phyloP scores from a whole-genome alignment of 129 eudicot genomes.

The Flaveria trinervia region DNA sequence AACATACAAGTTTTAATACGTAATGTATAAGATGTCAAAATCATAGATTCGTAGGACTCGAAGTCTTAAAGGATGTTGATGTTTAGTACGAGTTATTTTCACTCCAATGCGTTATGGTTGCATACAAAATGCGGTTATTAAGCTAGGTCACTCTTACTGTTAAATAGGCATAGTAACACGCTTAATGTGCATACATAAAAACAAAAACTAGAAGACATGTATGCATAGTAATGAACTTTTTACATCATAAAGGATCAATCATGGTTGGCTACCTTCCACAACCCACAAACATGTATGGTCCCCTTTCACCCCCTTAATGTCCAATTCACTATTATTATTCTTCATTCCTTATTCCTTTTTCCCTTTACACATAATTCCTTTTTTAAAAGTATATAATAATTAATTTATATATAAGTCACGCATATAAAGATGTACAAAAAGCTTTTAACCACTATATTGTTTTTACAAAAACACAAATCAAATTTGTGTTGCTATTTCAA shows the following conservation, averaged over 20 bases:
- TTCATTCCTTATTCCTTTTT: conserved; percentile 19
- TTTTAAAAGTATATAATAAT: not conserved
- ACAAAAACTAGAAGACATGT: conserved; percentile 28
- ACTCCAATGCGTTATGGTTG: not conserved
- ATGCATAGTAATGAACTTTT: conserved; percentile 29
- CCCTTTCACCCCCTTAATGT: conserved; percentile 25
- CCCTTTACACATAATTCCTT: conserved; percentile 36
- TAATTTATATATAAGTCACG: not conserved
- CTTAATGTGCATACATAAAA: not conserved
- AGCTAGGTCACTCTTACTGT: not conserved
- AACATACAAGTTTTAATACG: conserved; percentile 13
- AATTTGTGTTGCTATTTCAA: not conserved
- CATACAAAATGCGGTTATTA: not conserved
- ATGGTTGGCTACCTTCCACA: conserved; percentile 40
- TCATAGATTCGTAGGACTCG: not conserved
- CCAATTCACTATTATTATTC: conserved; percentile 28
- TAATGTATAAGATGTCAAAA: not conserved
- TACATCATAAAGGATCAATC: conserved; percentile 36
- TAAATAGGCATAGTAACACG: not conserved
- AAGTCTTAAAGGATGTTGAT: not conserved
- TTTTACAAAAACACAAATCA: not conserved
- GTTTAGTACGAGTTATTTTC: not conserved
- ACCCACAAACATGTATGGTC: conserved; percentile 41
- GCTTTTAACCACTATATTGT: not conserved
- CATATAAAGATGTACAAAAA: conserved; percentile 20